Percentiles rank a stretch among this genome's conserved stretches.
Evolutionary conservation across 108 stramenopile species (phyloP).

Genomic region (Discostella stelligeroides): DNA sequence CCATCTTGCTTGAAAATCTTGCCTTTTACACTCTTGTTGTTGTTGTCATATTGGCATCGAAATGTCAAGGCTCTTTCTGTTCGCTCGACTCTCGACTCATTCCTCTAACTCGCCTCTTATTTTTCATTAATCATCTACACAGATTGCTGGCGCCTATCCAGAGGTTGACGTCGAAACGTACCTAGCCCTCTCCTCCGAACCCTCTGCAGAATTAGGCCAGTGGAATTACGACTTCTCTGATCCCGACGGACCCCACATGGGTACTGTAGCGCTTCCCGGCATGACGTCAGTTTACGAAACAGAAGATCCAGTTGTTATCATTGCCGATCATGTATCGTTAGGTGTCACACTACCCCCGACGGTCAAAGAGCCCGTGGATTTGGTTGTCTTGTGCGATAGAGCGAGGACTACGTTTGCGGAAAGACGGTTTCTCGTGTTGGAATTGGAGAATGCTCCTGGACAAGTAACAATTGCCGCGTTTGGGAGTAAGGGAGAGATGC

Average conservation of each 20-base stretch:
- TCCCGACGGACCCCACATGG: constrained; percentile 89
- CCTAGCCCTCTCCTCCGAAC: constrained; percentile 67
- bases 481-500: constrained; percentile 58
- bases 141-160: constrained; percentile 90
- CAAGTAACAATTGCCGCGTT: constrained; percentile 70
- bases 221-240: constrained; percentile 90
- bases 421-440: constrained; percentile 77
- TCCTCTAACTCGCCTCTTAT: background rate
- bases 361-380: constrained; percentile 74
- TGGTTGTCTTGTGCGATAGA: constrained; percentile 79
- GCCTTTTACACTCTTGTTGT: background rate
- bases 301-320: constrained; percentile 82
- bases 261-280: constrained; percentile 83
- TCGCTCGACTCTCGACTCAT: too few species aligned
- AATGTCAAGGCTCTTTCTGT: background rate
- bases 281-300: constrained; percentile 57
- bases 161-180: constrained; percentile 72
- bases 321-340: constrained; percentile 75
- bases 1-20: background rate
- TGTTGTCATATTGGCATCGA: background rate
- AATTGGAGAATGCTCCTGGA: constrained; percentile 46
- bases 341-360: constrained; percentile 64
- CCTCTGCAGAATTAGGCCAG: constrained; percentile 70
- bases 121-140: background rate
- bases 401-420: constrained; percentile 64